Evolutionary conservation across 306 rosid genomes (phyloP), one percentile per base, ranked within the genome.

Genomic region (Lablab purpureus): DNA sequence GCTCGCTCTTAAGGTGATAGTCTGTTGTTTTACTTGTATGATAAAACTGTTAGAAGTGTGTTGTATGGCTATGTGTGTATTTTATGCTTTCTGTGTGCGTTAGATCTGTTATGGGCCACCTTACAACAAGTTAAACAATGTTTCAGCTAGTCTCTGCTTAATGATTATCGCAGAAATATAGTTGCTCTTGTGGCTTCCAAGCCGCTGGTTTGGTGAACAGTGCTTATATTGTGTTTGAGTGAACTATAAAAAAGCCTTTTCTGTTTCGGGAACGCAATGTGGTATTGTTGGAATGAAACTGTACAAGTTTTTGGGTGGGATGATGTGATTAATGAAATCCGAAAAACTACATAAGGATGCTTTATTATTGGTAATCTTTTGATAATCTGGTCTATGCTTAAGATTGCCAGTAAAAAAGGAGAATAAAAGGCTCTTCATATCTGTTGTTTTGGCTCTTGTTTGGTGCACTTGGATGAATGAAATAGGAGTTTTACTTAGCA

Each of bases 1-100:
- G 68, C 96, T 96, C 41, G 99, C 99, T 63, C 91, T 96, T 19
- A 96, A 96, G 99, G 99, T 96, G 74, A 80, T 63, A 17, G n/a
- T 83, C 66, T 64, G 67, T 36, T 67, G 14, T 32, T 78, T 37
- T 74, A 60, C 41, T 60, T 18, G 51, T 3, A 30, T 65, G 46
- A 18, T 28, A 41, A 60, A 23, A 47, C 11, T 51, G 34, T 75
- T 27, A 30, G 47, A 64, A 59, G 62, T 54, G 4, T 64, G 21
- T 37, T 62, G 23, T 32, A 15, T 70, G 28, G 69, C 32, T 75
- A 3, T 18, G 55, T 50, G 21, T 65, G 59, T 23, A 32, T 78
- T 34, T 63, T 50, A 8, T 41, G 73, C 21, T 58, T 77, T 55
- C 25, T 2, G 43, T 37, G 7, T 59, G 25, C 28, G 63, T 60